These are phyloP conservation scores for Candida ipomoeae DNA, from an alignment of 805 yeast species.

Conservation along the genomic window DNA sequence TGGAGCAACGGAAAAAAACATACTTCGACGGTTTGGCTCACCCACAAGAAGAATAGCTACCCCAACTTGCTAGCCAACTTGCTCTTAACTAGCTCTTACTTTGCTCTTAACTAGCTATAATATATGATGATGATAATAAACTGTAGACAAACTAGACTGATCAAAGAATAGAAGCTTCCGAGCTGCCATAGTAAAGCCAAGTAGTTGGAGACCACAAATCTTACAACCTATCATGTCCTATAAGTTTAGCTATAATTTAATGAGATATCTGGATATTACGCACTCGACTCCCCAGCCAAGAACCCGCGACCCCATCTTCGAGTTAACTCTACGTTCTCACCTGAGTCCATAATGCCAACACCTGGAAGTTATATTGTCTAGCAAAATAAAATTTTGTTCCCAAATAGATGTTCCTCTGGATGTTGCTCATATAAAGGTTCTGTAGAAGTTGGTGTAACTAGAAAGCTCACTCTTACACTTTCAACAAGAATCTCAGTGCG, in stretches of 20 bases:
- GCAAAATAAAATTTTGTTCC: background rate
- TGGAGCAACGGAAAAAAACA: constrained; percentile 6
- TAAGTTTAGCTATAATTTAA: background rate
- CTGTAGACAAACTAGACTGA: background rate
- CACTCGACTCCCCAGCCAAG: constrained; percentile 77
- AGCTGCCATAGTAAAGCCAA: no score
- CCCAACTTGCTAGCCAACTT: background rate
- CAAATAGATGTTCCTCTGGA: no score
- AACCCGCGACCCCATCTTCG: constrained; percentile 75
- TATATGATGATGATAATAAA: background rate
- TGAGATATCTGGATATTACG: constrained; percentile 53
- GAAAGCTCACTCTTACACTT: no score
- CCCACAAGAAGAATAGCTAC: no score
- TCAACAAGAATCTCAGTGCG: no score
- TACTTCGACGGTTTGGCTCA: constrained; percentile 6
- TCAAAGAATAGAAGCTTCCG: no score
- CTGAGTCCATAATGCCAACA: constrained; percentile 80
- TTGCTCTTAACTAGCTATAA: background rate
- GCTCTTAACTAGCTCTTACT: background rate
- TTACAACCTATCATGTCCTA: background rate
- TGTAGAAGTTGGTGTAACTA: no score
- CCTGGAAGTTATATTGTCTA: constrained; percentile 43
- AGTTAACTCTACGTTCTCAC: constrained; percentile 57
- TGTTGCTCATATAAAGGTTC: no score
- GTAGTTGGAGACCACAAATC: no score